These are phyloP conservation scores for Cryptococcus deneoformans DNA, from an alignment of 1,284 basidiomycete genomes.

Conservation along the genomic window DNA sequence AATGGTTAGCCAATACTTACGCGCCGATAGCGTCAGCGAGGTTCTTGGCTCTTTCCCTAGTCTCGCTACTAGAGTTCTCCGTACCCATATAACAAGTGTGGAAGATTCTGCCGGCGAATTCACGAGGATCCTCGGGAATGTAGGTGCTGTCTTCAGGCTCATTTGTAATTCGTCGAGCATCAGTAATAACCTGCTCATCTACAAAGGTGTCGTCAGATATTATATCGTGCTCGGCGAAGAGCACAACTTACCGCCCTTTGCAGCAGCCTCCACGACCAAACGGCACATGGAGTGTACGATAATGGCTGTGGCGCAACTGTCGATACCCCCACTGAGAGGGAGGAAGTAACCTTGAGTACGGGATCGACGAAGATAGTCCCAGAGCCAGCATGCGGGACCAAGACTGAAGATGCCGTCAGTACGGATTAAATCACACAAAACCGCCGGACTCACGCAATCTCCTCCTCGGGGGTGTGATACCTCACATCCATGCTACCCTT, in stretches of 20 bases:
- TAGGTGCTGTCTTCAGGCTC: conserved; percentile 77
- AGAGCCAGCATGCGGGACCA: conserved; percentile 98
- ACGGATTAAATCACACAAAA: neutral
- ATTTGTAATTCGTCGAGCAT: conserved; percentile 84
- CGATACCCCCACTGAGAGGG: conserved; percentile 96
- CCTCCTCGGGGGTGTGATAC: conserved; percentile 90
- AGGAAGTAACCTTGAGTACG: conserved; percentile 94
- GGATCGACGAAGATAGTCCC: conserved; percentile 96
- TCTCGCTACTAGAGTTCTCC: conserved; percentile 87
- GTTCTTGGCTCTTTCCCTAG: conserved; percentile 78
- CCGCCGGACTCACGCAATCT: conserved; percentile 76
- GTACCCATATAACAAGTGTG: conserved; percentile 99
- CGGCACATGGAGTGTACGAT: conserved; percentile 97
- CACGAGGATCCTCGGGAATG: conserved; percentile 76
- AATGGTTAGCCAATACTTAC: conserved; percentile 49
- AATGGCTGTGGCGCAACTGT: conserved; percentile 92
- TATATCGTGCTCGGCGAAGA: neutral
- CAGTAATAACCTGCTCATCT: conserved; percentile 85
- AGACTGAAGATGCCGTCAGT: conserved; percentile 56
- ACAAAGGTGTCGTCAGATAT: neutral
- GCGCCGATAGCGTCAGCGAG: conserved; percentile 85
- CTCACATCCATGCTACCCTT: conserved; percentile 58
- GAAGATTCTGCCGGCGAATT: conserved; percentile 84
- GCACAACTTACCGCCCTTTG: conserved; percentile 60
- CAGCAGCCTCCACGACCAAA: conserved; percentile 73